Evolutionary conservation across 2,329 filamentous ascomycete species (phyloP), one percentile per base, ranked within the genome.

Genomic region (Alternaria gansuensis): DNA sequence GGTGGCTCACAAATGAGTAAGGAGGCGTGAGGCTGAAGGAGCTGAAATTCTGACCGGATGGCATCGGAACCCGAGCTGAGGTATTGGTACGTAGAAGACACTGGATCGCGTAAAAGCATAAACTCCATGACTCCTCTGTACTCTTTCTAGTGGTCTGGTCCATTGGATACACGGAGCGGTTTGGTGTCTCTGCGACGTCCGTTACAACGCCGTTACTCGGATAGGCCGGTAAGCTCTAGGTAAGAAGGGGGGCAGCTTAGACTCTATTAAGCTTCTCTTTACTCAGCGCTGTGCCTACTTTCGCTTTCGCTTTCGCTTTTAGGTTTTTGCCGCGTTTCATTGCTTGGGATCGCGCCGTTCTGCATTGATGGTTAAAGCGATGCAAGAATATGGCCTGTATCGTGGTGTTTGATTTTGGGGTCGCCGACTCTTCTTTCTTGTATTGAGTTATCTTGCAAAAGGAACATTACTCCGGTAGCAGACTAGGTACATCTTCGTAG

Each of bases 1-100:
- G 44, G 13, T 34, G 44, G 31, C 21, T 34, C 31, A 36, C 44
- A 13, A 48, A 10, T 48, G 44, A 24, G 44, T 36, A 48, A 48
- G 44, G 21, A 24, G 31, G 8, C 8, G 44, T 48, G 44, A 48
- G 44, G 44, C 44, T 48, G 44, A 44, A 26, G 40, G 33, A 48
- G 44, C 44, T 34, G 31, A 48, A 14, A 21, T 48, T 48, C 31
- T 48, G 31, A 21, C 21, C 44, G 21, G 44, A 36, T n/a, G 31
- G 31, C 13, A 26, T 34, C 17, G 37, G 17, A 39, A 23, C 4
- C 37, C 37, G 37, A 23, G 17, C 37, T 34, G 29, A 33, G 44
- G 37, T 39, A 17, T 5, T 33, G 29, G 28, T 23, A 14, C 28
- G 17, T 45, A 31, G 44, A 33, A 46, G 44, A 33, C 21, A 8